phyloP scores from a whole-genome alignment of 306 rosid species.

The Medicago ruthenica region DNA sequence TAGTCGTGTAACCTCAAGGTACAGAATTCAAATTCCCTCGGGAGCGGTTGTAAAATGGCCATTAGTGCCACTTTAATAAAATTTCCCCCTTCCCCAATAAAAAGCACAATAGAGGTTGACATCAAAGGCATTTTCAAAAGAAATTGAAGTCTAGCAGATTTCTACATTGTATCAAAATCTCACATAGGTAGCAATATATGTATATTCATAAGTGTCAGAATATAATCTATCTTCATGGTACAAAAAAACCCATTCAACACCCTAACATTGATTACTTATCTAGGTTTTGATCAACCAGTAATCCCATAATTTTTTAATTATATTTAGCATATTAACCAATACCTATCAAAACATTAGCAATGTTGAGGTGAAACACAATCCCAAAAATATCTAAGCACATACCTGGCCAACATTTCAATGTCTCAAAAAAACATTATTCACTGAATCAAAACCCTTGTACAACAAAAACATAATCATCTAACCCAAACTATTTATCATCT shows the following conservation, averaged over 20 bases:
- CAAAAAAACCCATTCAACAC: not conserved
- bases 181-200: not conserved
- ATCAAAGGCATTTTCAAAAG: slow-evolving; percentile 12
- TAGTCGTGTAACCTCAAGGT: no score
- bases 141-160: slow-evolving; percentile 17
- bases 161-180: slow-evolving; percentile 6
- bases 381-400: slow-evolving; percentile 31
- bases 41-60: no score
- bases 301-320: not conserved
- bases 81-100: no score
- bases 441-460: slow-evolving; percentile 39
- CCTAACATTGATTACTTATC: not conserved
- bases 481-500: slow-evolving; percentile 13
- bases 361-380: slow-evolving; percentile 27
- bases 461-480: slow-evolving; percentile 8
- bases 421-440: slow-evolving; percentile 26
- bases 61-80: no score
- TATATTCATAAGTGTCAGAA: slow-evolving; percentile 1
- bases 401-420: slow-evolving; percentile 33
- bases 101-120: not conserved
- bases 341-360: not conserved
- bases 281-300: not conserved
- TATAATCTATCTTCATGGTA: not conserved
- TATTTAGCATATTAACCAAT: slow-evolving; percentile 24
- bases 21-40: no score